phyloP scores from a whole-genome alignment of 1,139 yeast species.

The Tardiomyces blankii region DNA sequence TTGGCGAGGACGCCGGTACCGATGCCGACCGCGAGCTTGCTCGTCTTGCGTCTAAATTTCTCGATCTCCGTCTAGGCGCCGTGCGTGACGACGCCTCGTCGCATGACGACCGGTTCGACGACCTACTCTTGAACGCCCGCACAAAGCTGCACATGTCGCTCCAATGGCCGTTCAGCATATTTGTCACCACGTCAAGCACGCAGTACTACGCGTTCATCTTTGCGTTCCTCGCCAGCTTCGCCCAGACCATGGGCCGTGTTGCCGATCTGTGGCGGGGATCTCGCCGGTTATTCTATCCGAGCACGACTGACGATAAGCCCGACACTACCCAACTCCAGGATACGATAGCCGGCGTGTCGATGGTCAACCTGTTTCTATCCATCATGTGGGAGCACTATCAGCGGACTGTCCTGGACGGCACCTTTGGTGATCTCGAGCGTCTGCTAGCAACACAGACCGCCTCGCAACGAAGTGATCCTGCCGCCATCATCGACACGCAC shows the following conservation, averaged over 20 bases:
- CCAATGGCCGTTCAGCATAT: constrained; percentile 15
- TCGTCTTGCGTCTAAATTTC: constrained; percentile 1
- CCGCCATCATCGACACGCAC: neutral
- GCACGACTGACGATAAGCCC: neutral
- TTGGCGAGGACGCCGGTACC: constrained; percentile 5
- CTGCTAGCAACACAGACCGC: neutral
- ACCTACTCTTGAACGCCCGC: constrained; percentile 9
- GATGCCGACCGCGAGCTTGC: constrained; percentile 6
- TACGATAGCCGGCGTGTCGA: neutral
- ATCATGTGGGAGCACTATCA: neutral
- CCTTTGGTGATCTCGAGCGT: neutral
- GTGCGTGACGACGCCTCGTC: constrained; percentile 6
- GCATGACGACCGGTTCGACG: constrained; percentile 12
- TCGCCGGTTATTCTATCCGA: neutral
- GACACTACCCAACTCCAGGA: neutral
- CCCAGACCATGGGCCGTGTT: neutral
- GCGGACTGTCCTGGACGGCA: neutral
- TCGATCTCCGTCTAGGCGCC: neutral
- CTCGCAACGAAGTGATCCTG: neutral
- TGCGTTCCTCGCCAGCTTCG: constrained; percentile 8
- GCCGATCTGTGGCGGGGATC: neutral
- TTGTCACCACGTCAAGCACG: constrained; percentile 8
- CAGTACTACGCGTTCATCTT: constrained; percentile 12
- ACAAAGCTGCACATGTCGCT: constrained; percentile 9
- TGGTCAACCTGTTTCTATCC: neutral